These are phyloP conservation scores for Cryptococcus jaspeensis DNA, from an alignment of 1,284 basidiomycete species.

Conservation along the genomic window DNA sequence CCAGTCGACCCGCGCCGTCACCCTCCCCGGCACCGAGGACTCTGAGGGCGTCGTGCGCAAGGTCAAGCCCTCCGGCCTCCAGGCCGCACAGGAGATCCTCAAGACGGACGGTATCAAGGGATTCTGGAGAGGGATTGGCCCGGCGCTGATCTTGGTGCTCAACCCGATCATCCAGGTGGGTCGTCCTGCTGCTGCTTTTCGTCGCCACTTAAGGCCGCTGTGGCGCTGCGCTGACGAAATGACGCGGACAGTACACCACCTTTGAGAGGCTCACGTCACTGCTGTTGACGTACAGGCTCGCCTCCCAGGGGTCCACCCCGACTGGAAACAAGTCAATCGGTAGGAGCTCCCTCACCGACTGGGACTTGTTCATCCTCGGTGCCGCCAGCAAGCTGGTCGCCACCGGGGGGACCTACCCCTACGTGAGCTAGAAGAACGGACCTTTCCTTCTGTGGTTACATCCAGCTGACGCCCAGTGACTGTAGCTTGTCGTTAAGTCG, in stretches of 20 bases:
- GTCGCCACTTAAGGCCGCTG: no score
- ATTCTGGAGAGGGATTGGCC: slow-evolving; percentile 94
- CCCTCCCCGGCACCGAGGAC: neutral
- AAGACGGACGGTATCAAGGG: slow-evolving; percentile 73
- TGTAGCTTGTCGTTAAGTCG: slow-evolving; percentile 52
- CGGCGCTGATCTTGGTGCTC: slow-evolving; percentile 86
- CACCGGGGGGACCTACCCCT: slow-evolving; percentile 51
- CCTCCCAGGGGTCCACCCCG: slow-evolving; percentile 17
- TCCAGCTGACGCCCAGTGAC: neutral
- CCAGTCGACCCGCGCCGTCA: slow-evolving; percentile 65
- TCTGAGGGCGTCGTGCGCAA: slow-evolving; percentile 19
- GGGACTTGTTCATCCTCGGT: slow-evolving; percentile 87
- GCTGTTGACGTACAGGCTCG: slow-evolving; percentile 33
- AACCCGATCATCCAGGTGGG: slow-evolving; percentile 80
- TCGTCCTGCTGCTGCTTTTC: neutral
- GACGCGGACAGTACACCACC: slow-evolving; percentile 61
- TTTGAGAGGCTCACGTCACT: slow-evolving; percentile 68
- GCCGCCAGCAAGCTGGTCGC: slow-evolving; percentile 76
- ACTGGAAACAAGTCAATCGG: slow-evolving; percentile 53
- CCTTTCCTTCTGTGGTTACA: no score
- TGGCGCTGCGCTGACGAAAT: neutral
- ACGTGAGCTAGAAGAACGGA: slow-evolving; percentile 31
- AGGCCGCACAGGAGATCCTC: slow-evolving; percentile 71
- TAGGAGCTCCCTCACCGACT: slow-evolving; percentile 62
- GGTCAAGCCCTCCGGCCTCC: slow-evolving; percentile 62